Percentiles rank a stretch among this genome's conserved stretches.
Conservation (phyloP, 1,284 basidiomycete species). For the Leccinum griseonigrum region DNA sequence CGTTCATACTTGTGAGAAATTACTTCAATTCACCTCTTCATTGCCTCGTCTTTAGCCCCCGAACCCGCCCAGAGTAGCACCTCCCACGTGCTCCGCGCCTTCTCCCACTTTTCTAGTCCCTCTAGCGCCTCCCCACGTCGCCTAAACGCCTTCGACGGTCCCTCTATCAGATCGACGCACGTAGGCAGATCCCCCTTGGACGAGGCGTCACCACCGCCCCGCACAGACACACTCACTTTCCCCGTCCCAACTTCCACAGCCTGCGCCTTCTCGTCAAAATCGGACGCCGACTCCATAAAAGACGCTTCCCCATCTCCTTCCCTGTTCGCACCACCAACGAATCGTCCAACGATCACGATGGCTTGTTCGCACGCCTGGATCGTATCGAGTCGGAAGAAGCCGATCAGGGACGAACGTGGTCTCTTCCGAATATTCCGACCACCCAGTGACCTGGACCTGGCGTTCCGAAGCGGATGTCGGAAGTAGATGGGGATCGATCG, state of each 20-base stretch:
- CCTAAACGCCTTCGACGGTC: constrained; percentile 77
- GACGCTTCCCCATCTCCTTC: background rate
- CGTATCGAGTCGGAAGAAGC: background rate
- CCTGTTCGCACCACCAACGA: constrained; percentile 38
- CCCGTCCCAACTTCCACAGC: constrained; percentile 41
- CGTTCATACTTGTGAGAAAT: too few relatives aligned
- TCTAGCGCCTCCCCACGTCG: constrained; percentile 88
- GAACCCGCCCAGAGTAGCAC: constrained; percentile 55
- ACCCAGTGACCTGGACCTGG: too few relatives aligned
- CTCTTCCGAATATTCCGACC: too few relatives aligned
- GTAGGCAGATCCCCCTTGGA: constrained; percentile 10
- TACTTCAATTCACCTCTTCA: constrained; percentile 32
- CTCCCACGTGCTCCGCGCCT: constrained; percentile 84
- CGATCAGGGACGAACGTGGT: too few relatives aligned
- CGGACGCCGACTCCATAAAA: constrained; percentile 3
- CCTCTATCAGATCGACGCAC: constrained; percentile 71
- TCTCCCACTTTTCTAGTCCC: constrained; percentile 85
- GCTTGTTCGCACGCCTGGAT: constrained; percentile 25
- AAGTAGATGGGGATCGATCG: too few relatives aligned
- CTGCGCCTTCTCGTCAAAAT: constrained; percentile 24
- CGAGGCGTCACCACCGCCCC: constrained; percentile 41
- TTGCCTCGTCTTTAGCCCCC: constrained; percentile 57
- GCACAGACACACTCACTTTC: constrained; percentile 38
- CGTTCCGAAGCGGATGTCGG: too few relatives aligned
- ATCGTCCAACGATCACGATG: constrained; percentile 14